phyloP scores from a whole-genome alignment of 805 yeast genomes.

The Blastobotrys chiropterorum region DNA sequence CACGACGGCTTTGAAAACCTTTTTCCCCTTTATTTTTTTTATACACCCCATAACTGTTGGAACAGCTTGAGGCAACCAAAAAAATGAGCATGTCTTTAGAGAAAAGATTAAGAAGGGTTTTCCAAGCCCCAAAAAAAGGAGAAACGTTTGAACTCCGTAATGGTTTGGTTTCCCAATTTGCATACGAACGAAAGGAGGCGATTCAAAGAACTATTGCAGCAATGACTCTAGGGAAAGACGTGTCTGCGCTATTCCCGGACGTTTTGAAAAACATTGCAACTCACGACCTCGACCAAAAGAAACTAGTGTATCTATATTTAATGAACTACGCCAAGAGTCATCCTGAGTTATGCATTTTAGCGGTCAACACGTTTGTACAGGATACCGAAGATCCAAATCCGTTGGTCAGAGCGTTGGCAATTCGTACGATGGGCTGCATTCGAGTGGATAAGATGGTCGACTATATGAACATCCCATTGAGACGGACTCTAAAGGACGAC shows the following conservation, averaged over 20 bases:
- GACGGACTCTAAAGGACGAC: constrained; percentile 80
- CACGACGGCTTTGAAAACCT: background rate
- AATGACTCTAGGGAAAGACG: constrained; percentile 97
- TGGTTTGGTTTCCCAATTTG: constrained; percentile 91
- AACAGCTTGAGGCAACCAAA: background rate
- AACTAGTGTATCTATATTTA: constrained; percentile 84
- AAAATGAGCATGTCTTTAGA: constrained; percentile 30
- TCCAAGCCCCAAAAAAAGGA: constrained; percentile 54
- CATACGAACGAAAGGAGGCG: constrained; percentile 91
- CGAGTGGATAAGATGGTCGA: constrained; percentile 93
- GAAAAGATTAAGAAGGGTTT: constrained; percentile 47
- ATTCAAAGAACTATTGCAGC: constrained; percentile 95
- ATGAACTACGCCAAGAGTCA: constrained; percentile 97
- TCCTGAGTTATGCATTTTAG: constrained; percentile 92
- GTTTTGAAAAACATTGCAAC: constrained; percentile 95
- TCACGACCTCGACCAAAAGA: constrained; percentile 92
- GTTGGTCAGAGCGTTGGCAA: constrained; percentile 88
- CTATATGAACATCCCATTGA: constrained; percentile 85
- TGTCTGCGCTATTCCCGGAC: constrained; percentile 89
- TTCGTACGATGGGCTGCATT: constrained; percentile 97
- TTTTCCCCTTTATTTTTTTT: background rate
- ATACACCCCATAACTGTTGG: too few species aligned
- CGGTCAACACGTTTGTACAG: constrained; percentile 92
- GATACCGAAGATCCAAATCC: constrained; percentile 98
- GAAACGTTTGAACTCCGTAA: constrained; percentile 82